phyloP scores from a whole-genome alignment of 2,329 filamentous ascomycete species.

The Paraconiothyrium brasiliense region DNA sequence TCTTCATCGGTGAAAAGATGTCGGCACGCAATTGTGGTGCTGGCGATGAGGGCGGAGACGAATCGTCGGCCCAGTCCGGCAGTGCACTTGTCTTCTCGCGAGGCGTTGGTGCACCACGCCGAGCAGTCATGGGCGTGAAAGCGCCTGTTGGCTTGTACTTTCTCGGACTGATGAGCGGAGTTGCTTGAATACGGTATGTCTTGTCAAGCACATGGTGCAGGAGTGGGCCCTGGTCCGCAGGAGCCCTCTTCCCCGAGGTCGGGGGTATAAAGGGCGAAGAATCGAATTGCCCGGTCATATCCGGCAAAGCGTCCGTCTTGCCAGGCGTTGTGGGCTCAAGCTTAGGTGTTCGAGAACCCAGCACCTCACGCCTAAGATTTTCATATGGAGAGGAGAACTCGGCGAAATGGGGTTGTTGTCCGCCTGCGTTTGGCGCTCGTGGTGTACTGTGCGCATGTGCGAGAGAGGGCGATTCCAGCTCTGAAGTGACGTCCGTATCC shows the following conservation, averaged over 20 bases:
- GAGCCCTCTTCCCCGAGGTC: constrained; percentile 40
- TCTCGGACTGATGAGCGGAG: constrained; percentile 76
- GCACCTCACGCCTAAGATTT: constrained; percentile 72
- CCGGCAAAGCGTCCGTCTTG: constrained; percentile 45
- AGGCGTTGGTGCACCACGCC: constrained; percentile 37
- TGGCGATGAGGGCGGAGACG: constrained; percentile 63
- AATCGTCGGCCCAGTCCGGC: constrained; percentile 50
- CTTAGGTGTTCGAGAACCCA: constrained; percentile 44
- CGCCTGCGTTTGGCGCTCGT: constrained; percentile 45
- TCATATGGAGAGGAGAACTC: constrained; percentile 82
- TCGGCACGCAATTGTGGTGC: constrained; percentile 86
- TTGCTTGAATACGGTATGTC: constrained; percentile 92
- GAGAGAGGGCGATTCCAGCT: constrained; percentile 68
- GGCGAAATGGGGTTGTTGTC: constrained; percentile 61
- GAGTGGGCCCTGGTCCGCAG: constrained; percentile 72
- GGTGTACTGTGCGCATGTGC: constrained; percentile 69
- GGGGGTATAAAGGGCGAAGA: constrained; percentile 64
- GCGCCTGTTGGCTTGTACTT: constrained; percentile 54
- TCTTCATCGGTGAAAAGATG: constrained; percentile 79
- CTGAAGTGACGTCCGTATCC: constrained; percentile 67
- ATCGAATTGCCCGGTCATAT: constrained; percentile 54
- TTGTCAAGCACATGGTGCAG: constrained; percentile 94
- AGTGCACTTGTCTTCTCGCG: constrained; percentile 33
- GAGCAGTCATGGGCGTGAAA: constrained; percentile 49
- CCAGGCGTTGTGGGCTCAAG: constrained; percentile 50